Base-by-base conservation (phyloP, 805 yeast species). In the Jamesozyma gamospora region DNA sequence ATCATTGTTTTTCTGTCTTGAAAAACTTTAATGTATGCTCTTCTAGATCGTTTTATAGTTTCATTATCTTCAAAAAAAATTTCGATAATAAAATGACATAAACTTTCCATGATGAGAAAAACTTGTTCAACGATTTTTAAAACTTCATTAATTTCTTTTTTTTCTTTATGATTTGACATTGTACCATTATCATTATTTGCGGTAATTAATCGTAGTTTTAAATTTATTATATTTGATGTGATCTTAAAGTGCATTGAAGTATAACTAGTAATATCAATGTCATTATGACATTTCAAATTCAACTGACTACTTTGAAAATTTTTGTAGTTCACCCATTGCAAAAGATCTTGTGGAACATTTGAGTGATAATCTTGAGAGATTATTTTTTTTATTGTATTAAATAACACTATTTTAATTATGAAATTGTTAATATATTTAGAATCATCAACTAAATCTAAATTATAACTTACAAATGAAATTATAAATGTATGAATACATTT, bases 401-500 rank as follows among this genome's bases (percentile, higher is more conserved):
- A 8, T 7, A 31, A 10, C n/a, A 31, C 4, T 17, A 6, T 16
- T 12, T 16, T 18, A 17, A 31, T 17, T 17, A 31, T 17, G 13
- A 31, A 31, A 31, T n/a, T n/a, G 5, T 9, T 13, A 4, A 16
- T 13, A 15, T 29, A 29, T 21, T 32, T 32, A 13, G 27, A 11
- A 10, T 39, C 25, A 3, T 18, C 35, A n/a, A 19, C 14, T 3
- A 15, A 19, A 25, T 34, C 29, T 11, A 36, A 28, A 8, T 29
- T 19, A 18, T 39, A 41, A 24, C 35, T 40, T 37, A 41, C 42
- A 34, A 47, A 46, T 2, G 59, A 54, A 1, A 49, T 31, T 13
- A 54, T 15, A 8, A 54, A 19, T 6, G 41, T 27, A 32, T 56
- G 55, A n/a, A 53, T 45, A 26, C 52, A 46, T 10, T 41, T 32